A percentile compares a stretch with the other conserved stretches of the same genome.
phyloP scores from a whole-genome alignment of 805 yeast genomes.

The Saturnispora sekii region DNA sequence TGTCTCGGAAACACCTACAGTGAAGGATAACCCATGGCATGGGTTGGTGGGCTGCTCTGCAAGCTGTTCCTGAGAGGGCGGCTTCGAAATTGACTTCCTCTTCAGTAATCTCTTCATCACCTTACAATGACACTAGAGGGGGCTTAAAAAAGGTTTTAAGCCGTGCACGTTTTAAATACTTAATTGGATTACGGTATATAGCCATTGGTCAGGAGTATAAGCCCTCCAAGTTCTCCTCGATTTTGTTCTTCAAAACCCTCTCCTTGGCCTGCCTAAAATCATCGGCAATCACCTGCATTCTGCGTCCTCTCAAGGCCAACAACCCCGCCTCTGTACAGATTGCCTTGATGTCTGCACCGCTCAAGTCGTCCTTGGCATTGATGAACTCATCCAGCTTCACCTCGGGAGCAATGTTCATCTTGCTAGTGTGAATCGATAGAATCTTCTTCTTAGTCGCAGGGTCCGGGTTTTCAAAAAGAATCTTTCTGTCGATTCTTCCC shows the following conservation, averaged over 20 bases:
- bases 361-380: constrained; percentile 82
- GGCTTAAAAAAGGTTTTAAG: background rate
- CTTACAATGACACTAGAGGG: background rate
- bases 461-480: constrained; percentile 92
- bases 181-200: too few relatives aligned
- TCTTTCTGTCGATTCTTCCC: constrained; percentile 94
- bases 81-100: background rate
- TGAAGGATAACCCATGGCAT: constrained; percentile 53
- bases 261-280: constrained; percentile 93
- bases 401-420: constrained; percentile 83
- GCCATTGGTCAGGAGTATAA: constrained; percentile 36
- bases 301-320: constrained; percentile 88
- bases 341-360: constrained; percentile 97
- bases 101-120: constrained; percentile 3
- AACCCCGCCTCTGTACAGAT: constrained; percentile 96
- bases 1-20: constrained; percentile 89
- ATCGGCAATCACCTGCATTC: constrained; percentile 94
- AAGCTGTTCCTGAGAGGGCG: background rate
- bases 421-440: constrained; percentile 81
- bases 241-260: constrained; percentile 90
- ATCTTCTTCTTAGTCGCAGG: constrained; percentile 88
- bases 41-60: constrained; percentile 24
- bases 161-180: too few relatives aligned
- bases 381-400: constrained; percentile 86
- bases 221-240: constrained; percentile 93